Evolutionary conservation across 2,329 filamentous ascomycete species (phyloP).

Genomic region (Aureobasidium namibiae): DNA sequence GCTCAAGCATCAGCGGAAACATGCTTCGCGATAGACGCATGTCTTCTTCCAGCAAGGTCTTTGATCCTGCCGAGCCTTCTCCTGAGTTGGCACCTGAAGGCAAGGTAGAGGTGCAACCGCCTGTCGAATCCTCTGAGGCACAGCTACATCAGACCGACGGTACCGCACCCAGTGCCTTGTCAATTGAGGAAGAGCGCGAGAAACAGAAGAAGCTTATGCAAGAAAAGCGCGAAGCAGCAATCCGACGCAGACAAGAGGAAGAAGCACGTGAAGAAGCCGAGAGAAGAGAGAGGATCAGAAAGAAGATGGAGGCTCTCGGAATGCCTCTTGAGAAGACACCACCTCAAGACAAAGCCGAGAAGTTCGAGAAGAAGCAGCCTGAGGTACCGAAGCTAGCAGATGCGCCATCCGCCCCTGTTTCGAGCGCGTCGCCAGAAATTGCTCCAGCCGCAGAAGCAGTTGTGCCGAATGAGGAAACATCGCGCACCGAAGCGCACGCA

Average conservation of each 20-base stretch:
- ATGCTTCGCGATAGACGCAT: constrained; percentile 56
- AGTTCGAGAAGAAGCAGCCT: neutral
- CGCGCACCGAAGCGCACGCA: constrained; percentile 15
- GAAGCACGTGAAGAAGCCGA: constrained; percentile 66
- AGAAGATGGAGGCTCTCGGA: constrained; percentile 64
- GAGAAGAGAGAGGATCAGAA: constrained; percentile 59
- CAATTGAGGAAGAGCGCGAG: constrained; percentile 14
- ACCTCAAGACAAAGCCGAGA: constrained; percentile 15
- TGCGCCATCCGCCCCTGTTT: constrained; percentile 1
- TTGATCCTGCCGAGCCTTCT: constrained; percentile 20
- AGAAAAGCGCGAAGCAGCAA: constrained; percentile 61
- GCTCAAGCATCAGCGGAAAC: constrained; percentile 79
- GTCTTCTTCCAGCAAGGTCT: constrained; percentile 44
- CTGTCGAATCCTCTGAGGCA: constrained; percentile 17
- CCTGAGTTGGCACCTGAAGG: constrained; percentile 18
- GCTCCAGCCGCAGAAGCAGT: constrained; percentile 16
- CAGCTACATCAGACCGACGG: constrained; percentile 6
- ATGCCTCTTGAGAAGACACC: constrained; percentile 33
- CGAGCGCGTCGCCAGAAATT: constrained; percentile 14
- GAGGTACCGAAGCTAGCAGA: constrained; percentile 1
- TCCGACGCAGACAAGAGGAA: constrained; percentile 57
- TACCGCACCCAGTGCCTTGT: constrained; percentile 14
- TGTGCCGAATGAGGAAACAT: constrained; percentile 3
- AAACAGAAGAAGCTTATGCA: constrained; percentile 48
- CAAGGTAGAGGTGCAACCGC: constrained; percentile 23